phyloP scores from a whole-genome alignment of 2,329 filamentous ascomycete genomes.

The Aureobasidium lini region DNA sequence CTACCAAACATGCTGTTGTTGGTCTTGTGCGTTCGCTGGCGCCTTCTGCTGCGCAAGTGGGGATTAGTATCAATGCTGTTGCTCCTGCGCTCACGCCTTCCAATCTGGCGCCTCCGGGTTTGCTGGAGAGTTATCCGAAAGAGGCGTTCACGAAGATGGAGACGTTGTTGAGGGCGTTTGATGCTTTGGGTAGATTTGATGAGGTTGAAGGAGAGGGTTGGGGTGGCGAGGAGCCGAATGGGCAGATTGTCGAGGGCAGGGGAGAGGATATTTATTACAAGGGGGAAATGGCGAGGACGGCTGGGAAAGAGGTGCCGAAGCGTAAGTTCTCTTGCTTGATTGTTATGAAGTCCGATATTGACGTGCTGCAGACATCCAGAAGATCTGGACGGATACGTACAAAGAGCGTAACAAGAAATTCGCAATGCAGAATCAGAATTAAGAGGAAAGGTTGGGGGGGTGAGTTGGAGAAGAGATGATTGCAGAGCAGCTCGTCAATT shows the following conservation, averaged over 20 bases:
- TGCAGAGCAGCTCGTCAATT: too few relatives aligned
- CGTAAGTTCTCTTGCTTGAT: background rate
- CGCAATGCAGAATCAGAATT: constrained; percentile 4
- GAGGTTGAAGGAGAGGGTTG: constrained; percentile 21
- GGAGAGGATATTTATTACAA: constrained; percentile 23
- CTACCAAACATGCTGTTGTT: constrained; percentile 36
- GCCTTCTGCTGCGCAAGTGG: constrained; percentile 25
- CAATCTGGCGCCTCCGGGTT: constrained; percentile 31
- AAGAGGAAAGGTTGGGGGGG: background rate
- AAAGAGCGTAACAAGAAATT: constrained; percentile 23
- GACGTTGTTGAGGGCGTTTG: constrained; percentile 34
- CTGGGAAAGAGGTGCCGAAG: constrained; percentile 17
- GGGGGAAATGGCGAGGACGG: constrained; percentile 17
- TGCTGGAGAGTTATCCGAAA: constrained; percentile 30
- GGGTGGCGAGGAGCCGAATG: constrained; percentile 21
- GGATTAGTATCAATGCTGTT: constrained; percentile 34
- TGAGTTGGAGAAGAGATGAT: too few relatives aligned
- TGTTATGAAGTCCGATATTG: background rate
- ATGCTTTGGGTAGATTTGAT: constrained; percentile 26
- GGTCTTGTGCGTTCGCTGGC: constrained; percentile 32
- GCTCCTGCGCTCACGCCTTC: constrained; percentile 35
- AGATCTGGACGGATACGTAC: constrained; percentile 24
- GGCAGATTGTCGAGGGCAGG: constrained; percentile 24
- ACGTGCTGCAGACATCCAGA: constrained; percentile 15
- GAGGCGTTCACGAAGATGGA: constrained; percentile 35